These are phyloP conservation scores for Obba rivulosa DNA, from an alignment of 768 basidiomycete species.

Conservation along the genomic window DNA sequence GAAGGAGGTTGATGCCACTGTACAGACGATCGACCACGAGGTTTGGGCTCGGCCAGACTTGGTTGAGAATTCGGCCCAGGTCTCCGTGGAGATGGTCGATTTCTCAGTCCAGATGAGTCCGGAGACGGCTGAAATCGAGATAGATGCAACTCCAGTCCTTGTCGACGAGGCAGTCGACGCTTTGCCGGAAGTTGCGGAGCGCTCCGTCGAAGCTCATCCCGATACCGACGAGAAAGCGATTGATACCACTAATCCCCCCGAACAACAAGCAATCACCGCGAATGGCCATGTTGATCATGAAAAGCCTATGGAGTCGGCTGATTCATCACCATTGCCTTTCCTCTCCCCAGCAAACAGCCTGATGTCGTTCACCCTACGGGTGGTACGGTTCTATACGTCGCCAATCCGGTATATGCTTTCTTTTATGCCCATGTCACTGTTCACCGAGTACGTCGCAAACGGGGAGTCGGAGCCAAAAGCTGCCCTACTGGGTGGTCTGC, in stretches of 20 bases:
- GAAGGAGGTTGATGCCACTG: slow-evolving; percentile 50
- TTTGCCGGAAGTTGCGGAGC: slow-evolving; percentile 28
- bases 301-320: neutral
- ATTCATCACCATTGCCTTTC: slow-evolving; percentile 17
- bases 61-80: slow-evolving; percentile 32
- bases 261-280: too few species aligned
- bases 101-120: slow-evolving; percentile 36
- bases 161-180: slow-evolving; percentile 44
- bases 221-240: slow-evolving; percentile 19
- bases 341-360: slow-evolving; percentile 22
- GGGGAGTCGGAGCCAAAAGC: slow-evolving; percentile 7
- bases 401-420: slow-evolving; percentile 30
- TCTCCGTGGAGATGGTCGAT: slow-evolving; percentile 30
- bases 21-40: slow-evolving; percentile 34
- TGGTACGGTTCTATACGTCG: slow-evolving; percentile 26
- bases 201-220: slow-evolving; percentile 24
- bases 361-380: slow-evolving; percentile 25
- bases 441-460: slow-evolving; percentile 2
- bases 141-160: slow-evolving; percentile 50
- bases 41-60: slow-evolving; percentile 36
- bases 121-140: slow-evolving; percentile 32
- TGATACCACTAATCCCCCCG: slow-evolving; percentile 6
- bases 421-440: slow-evolving; percentile 17
- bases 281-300: neutral
- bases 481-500: neutral